A percentile compares a stretch with the other conserved stretches of the same genome.
Conservation (phyloP, 768 basidiomycete species). For the Clavulina sp. region DNA sequence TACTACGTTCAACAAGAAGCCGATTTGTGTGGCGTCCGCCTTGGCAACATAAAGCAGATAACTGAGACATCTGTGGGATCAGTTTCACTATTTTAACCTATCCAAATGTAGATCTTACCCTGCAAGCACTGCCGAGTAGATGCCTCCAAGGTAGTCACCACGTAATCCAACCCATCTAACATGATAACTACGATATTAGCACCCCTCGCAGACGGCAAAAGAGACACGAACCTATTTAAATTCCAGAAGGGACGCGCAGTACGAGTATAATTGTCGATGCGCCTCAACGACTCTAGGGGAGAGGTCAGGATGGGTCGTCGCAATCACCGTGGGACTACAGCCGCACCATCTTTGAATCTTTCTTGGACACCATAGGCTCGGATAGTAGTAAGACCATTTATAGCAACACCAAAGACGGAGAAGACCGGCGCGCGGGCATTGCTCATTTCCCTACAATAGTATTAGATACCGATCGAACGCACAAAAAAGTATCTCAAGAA, state of each 20-base stretch:
- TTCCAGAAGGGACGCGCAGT: slow-evolving; percentile 12
- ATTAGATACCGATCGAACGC: not conserved
- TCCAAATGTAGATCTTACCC: too few species aligned
- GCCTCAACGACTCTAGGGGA: slow-evolving; percentile 14
- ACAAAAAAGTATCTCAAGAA: not conserved
- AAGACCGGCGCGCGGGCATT: slow-evolving; percentile 21
- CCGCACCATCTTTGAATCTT: slow-evolving; percentile 13
- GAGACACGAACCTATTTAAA: slow-evolving; percentile 3
- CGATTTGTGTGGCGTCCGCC: slow-evolving; percentile 22
- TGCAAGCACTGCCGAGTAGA: slow-evolving; percentile 20
- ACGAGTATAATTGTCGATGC: slow-evolving; percentile 16
- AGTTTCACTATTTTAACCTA: too few species aligned
- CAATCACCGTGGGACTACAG: too few species aligned
- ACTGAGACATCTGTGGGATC: not conserved
- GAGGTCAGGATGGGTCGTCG: too few species aligned
- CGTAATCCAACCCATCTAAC: slow-evolving; percentile 16
- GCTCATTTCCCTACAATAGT: slow-evolving; percentile 14
- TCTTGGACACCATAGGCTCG: slow-evolving; percentile 21
- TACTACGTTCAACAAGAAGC: slow-evolving; percentile 27
- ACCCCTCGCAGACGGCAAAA: not conserved
- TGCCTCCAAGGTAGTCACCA: slow-evolving; percentile 21
- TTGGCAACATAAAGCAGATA: not conserved
- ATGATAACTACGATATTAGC: not conserved
- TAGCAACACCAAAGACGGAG: slow-evolving; percentile 20
- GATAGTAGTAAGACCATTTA: slow-evolving; percentile 20